Evolutionary conservation across 768 basidiomycete genomes (phyloP), one percentile per base, ranked within the genome.

Genomic region (Psilocybe subaeruginosa): DNA sequence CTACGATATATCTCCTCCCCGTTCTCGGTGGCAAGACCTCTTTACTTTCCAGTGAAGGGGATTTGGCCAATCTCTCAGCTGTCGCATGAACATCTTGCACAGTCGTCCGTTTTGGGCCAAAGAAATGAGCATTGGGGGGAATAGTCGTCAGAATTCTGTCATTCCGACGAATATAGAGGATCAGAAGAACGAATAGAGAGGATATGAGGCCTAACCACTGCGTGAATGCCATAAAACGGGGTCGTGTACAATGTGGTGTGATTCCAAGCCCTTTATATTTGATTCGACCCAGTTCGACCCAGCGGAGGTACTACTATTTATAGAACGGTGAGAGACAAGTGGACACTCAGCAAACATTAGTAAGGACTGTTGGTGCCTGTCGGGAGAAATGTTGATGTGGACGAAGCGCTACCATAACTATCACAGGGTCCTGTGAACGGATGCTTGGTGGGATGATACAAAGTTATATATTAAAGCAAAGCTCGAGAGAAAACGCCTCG

Each of bases 1-100:
- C 81, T 3, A 93, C 80, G 60, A 92, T 90, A 70, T 93, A 92
- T 52, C 86, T 79, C 58, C 91, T 80, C 17, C 89, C 90, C 0
- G 91, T 93, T 71, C 78, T 86, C 2, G 85, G 85, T 4, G 89
- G 88, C 29, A 91, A 71, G 58, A 85, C 77, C 47, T 80, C 76
- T 6, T 76, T 64, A 41, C 79, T 73, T 33, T 74, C 67, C 56
- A 79, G 66, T 0, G 73, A 67, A 1, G 79, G 76, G 16, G 65
- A 58, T 49, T 71, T 67, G 3, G 65, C 69, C n/a, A 85, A 70
- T 19, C 69, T 57, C 9, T 73, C 72, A 1, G 82, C 80, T 2
- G 77, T 73, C 19, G 58, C 58, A 6, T 66, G 75, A 17, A 85
- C 79, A 17, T 77, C 75, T 49, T 80, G 70, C 4, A 77, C 72